Base-by-base conservation (phyloP, 2,329 filamentous ascomycete genomes). In the Diplodia corticola region DNA sequence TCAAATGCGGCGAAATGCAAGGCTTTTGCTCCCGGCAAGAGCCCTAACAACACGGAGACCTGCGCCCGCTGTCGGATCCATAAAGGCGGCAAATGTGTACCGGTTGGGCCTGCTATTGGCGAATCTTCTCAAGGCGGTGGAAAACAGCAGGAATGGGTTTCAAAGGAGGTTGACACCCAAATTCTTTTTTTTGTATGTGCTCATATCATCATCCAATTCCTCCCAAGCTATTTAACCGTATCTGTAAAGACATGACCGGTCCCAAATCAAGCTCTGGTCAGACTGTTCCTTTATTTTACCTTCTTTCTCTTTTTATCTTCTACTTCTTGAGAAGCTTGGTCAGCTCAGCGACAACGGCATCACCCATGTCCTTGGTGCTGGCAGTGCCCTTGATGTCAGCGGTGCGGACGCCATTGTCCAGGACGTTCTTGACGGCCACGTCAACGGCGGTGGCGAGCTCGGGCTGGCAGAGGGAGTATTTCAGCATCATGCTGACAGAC, bases 401-500 rank as follows among this genome's bases (percentile, higher is more conserved):
- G 17, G 94, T 97, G 69, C 88, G 84, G 55, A 93, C 79, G 40
- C 92, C 92, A 64, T 83, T 85, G 77, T 97, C 93, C 69, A 97
- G 90, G 61, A 91, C 90, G 65, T 85, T 86, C 75, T 87, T 86
- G 60, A 97, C 93, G 3, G 93, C 93, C 68, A 88, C 85, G 81
- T 97, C 93, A 69, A 97, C 87, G 59, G 89, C 87, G 68, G 86
- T 85, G 37, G 93, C 91, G 79, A 97, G 89, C 60, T 87, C 84
- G 33, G 90, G 88, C 70, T 93, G 86, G 73, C 88, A 88, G 67
- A 98, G 86, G 15, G 93, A 97, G 84, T 97, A 98, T 75, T 92
- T 90, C 74, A 97, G 86, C 89, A 99, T 91, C 93, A 98, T 97
- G 73, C 92, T 92, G 15, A 96, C 86, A 13, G 93, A 97, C 50